A percentile compares a stretch with the other conserved stretches of the same genome.
Conservation (phyloP, 768 basidiomycete species). For the Podaxis sp. region DNA sequence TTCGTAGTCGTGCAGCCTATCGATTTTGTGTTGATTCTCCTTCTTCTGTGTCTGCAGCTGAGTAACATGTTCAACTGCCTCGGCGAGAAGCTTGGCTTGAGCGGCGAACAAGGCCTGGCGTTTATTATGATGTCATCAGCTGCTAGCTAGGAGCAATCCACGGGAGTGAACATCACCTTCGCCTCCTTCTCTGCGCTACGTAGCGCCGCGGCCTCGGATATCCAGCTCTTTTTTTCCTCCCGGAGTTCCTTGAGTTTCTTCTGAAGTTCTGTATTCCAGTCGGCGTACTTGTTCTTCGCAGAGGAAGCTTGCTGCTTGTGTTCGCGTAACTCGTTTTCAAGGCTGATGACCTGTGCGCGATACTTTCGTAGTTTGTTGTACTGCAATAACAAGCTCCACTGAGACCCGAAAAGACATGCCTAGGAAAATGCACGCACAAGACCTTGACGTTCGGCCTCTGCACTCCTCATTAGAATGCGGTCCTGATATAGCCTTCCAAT, state of each 20-base stretch:
- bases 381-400: constrained; percentile 29
- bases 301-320: constrained; percentile 70
- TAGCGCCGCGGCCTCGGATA: constrained; percentile 61
- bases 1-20: constrained; percentile 80
- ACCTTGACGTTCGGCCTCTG: constrained; percentile 78
- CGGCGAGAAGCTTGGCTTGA: constrained; percentile 63
- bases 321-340: constrained; percentile 67
- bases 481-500: constrained; percentile 78
- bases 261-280: constrained; percentile 82
- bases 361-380: constrained; percentile 82
- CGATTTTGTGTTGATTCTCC: constrained; percentile 78
- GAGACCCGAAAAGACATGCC: neutral
- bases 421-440: constrained; percentile 44
- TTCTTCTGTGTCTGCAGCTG: constrained; percentile 70
- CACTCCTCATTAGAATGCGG: constrained; percentile 64
- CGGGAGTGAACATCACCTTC: constrained; percentile 36
- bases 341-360: constrained; percentile 56
- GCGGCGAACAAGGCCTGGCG: constrained; percentile 60
- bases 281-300: constrained; percentile 73
- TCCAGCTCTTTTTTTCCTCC: constrained; percentile 79
- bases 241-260: constrained; percentile 69
- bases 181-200: constrained; percentile 69
- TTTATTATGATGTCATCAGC: neutral
- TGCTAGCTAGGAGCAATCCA: neutral
- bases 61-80: constrained; percentile 68